A percentile compares a stretch with the other conserved stretches of the same genome.
These are phyloP conservation scores for Kodamaea leandrae DNA, from an alignment of 805 yeast species.

Conservation along the genomic window DNA sequence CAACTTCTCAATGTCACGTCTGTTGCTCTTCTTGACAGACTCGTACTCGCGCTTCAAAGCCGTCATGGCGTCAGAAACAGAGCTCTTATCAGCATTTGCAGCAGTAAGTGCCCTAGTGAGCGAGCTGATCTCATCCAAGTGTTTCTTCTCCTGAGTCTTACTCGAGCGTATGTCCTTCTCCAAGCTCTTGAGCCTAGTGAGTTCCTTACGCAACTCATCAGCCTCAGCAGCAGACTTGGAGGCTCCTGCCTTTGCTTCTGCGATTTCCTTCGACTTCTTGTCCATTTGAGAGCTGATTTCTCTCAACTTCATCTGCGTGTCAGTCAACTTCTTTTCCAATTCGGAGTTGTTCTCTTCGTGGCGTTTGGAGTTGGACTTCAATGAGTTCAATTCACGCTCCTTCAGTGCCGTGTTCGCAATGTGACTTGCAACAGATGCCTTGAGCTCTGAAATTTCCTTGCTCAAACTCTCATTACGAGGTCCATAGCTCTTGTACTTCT, in stretches of 20 bases:
- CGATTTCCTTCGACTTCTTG: conserved; percentile 21
- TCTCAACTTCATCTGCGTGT: conserved; percentile 15
- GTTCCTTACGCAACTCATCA: conserved; percentile 11
- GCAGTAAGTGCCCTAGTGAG: conserved; percentile 9
- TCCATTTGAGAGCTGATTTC: conserved; percentile 17
- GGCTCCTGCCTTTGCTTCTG: conserved; percentile 13
- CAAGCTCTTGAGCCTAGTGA: conserved; percentile 7
- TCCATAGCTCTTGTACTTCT: conserved; percentile 6
- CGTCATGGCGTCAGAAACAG: conserved; percentile 10
- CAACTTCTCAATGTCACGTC: conserved; percentile 23
- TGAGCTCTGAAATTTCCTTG: conserved; percentile 14
- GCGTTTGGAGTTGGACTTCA: conserved; percentile 13
- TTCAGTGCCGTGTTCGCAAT: conserved; percentile 10
- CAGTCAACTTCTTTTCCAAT: conserved; percentile 16
- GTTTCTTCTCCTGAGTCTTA: conserved; percentile 5
- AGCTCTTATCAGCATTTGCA: conserved; percentile 10
- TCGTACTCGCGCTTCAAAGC: conserved; percentile 23
- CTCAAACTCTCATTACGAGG: conserved; percentile 13
- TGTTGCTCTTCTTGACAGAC: not conserved
- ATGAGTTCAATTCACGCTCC: conserved; percentile 15
- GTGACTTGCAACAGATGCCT: conserved; percentile 13
- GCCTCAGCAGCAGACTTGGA: conserved; percentile 15
- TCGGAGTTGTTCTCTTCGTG: conserved; percentile 13
- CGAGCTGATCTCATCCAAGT: conserved; percentile 14
- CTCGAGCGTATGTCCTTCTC: conserved; percentile 10